phyloP scores from a whole-genome alignment of 2,329 filamentous ascomycete species.

The Aureobasidium sp. region DNA sequence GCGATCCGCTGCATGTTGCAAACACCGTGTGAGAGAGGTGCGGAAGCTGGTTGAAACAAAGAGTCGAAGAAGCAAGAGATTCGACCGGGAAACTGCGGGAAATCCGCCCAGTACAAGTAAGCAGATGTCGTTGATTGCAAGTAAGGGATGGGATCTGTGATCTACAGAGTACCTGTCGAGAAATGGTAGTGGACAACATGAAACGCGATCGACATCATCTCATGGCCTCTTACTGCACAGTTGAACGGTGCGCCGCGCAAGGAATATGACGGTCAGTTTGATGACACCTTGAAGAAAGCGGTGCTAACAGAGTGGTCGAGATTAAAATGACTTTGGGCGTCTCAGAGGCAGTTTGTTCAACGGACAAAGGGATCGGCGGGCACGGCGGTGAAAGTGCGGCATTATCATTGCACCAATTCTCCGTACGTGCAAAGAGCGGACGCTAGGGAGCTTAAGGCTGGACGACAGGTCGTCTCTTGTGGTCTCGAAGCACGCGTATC shows the following conservation, averaged over 20 bases:
- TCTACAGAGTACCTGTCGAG: not conserved
- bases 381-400: not conserved
- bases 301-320: not conserved
- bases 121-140: not conserved
- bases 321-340: not conserved
- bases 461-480: not conserved
- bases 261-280: not conserved
- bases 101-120: not conserved
- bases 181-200: constrained; percentile 2
- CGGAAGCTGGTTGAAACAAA: not conserved
- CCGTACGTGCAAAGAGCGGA: not conserved
- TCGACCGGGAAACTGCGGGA: not conserved
- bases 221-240: not conserved
- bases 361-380: not conserved
- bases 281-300: not conserved
- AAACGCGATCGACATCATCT: constrained; percentile 6
- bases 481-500: not conserved
- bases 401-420: not conserved
- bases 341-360: not conserved
- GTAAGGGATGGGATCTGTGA: not conserved
- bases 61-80: not conserved
- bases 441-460: not conserved
- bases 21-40: not conserved
- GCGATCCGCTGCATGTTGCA: not conserved
- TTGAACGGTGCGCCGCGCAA: not conserved